These are phyloP conservation scores for Phyllostachys edulis DNA, from an alignment of 176 grass and related monocot species.

Conservation along the genomic window DNA sequence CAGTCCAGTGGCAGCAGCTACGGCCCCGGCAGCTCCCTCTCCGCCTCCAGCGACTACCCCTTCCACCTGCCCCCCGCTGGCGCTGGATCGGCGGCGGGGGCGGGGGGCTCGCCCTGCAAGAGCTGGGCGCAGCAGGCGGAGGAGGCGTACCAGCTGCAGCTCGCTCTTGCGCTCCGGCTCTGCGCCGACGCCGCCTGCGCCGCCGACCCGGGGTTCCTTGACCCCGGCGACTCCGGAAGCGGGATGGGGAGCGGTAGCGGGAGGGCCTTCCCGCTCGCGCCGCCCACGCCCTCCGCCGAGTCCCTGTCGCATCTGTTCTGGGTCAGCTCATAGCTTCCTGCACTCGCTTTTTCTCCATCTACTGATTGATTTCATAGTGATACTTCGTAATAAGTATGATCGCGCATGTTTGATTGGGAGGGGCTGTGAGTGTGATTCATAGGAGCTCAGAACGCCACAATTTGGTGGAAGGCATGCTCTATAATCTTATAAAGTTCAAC, in stretches of 20 bases:
- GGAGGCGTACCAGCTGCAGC: constrained; percentile 97
- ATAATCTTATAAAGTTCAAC: neutral
- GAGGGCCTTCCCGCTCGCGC: constrained; percentile 48
- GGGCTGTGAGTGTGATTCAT: neutral
- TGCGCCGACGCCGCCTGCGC: constrained; percentile 72
- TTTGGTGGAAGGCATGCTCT: neutral
- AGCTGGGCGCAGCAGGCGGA: constrained; percentile 99
- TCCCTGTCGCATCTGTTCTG: constrained; percentile 87
- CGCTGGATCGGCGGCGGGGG: neutral
- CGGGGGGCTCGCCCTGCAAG: constrained; percentile 48
- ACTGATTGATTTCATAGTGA: neutral
- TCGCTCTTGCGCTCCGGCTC: constrained; percentile 83
- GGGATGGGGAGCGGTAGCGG: constrained; percentile 6
- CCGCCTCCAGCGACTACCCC: constrained; percentile 67
- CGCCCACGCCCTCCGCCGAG: constrained; percentile 40
- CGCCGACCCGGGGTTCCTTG: constrained; percentile 73
- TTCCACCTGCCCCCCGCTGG: constrained; percentile 36
- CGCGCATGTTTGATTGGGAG: neutral
- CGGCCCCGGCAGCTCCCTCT: constrained; percentile 72
- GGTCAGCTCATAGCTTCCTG: constrained; percentile 16
- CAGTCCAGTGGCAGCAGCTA: constrained; percentile 98
- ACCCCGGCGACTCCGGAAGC: constrained; percentile 30
- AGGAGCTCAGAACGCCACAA: neutral
- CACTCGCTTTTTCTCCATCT: neutral
- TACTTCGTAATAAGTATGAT: neutral